Conservation (phyloP, 305 asterid species). For the Salvia sclarea region DNA sequence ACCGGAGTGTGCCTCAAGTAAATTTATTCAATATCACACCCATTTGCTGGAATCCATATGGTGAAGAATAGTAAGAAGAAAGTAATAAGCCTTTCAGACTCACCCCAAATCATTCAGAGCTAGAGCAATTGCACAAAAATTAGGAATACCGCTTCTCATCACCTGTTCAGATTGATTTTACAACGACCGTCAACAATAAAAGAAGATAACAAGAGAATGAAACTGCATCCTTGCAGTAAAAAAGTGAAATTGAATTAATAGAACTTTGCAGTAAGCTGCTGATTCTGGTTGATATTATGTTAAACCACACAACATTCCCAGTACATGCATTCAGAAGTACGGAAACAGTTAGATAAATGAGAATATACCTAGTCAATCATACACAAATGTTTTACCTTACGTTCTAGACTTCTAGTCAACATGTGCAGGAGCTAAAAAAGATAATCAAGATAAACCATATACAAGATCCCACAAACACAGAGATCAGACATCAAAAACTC, state of each 20-base stretch:
- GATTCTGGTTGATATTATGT: not conserved
- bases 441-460: slow-evolving; percentile 2
- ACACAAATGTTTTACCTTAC: not conserved
- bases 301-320: not conserved
- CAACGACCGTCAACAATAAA: slow-evolving; percentile 21
- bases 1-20: too few relatives aligned
- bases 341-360: slow-evolving; percentile 6
- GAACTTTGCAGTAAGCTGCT: not conserved
- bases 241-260: slow-evolving; percentile 23
- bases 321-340: not conserved
- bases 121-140: slow-evolving; percentile 98
- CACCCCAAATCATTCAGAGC: slow-evolving; percentile 72
- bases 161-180: slow-evolving; percentile 45
- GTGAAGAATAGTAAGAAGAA: not conserved
- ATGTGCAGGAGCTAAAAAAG: not conserved
- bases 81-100: slow-evolving; percentile 26
- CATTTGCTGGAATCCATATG: slow-evolving; percentile 14
- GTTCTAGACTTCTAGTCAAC: not conserved
- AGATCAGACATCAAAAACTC: not conserved
- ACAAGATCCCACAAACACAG: too few relatives aligned
- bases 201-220: not conserved
- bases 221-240: not conserved
- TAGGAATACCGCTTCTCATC: slow-evolving; percentile 89
- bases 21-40: not conserved
- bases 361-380: slow-evolving; percentile 10